Evolutionary conservation across 805 yeast genomes (phyloP).

Genomic region (Saccharomycopsis microspora): DNA sequence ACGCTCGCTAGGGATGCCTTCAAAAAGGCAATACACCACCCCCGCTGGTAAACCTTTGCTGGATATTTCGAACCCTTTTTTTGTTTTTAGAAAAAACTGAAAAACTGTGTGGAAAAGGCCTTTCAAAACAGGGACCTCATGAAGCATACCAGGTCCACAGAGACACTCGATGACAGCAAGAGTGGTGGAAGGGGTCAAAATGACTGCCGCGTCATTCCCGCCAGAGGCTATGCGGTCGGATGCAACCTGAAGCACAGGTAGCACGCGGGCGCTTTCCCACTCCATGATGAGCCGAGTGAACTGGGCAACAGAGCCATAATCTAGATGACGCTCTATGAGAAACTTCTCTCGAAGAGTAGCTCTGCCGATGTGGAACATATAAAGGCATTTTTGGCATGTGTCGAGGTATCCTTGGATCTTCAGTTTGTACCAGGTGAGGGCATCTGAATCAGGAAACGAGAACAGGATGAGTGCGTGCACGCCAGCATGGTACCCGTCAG

Average conservation of each 20-base stretch:
- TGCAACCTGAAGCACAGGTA: slow-evolving; percentile 17
- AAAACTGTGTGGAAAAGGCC: slow-evolving; percentile 28
- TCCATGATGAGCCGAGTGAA: slow-evolving; percentile 25
- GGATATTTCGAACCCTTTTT: slow-evolving; percentile 5
- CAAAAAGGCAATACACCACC: slow-evolving; percentile 39
- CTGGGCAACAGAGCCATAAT: slow-evolving; percentile 29
- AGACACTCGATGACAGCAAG: slow-evolving; percentile 35
- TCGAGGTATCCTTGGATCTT: slow-evolving; percentile 29
- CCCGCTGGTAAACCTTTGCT: slow-evolving; percentile 33
- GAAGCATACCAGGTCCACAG: slow-evolving; percentile 38
- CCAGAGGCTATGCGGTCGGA: too few relatives aligned
- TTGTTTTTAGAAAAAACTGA: slow-evolving; percentile 9
- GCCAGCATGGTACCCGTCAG: slow-evolving; percentile 34
- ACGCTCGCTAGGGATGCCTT: slow-evolving; percentile 36
- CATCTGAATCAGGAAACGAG: slow-evolving; percentile 43
- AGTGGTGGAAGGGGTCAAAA: too few relatives aligned
- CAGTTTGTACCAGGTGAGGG: slow-evolving; percentile 32
- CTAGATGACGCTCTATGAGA: slow-evolving; percentile 35
- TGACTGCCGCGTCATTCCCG: too few relatives aligned
- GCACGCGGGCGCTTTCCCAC: slow-evolving; percentile 24
- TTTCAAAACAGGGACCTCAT: slow-evolving; percentile 27
- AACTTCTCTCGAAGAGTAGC: slow-evolving; percentile 41
- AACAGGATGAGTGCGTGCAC: slow-evolving; percentile 46
- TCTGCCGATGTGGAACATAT: slow-evolving; percentile 41
- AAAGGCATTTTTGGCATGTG: slow-evolving; percentile 43